These are phyloP conservation scores for Cladosporium phlei DNA, from an alignment of 2,329 filamentous ascomycete species.

Conservation along the genomic window DNA sequence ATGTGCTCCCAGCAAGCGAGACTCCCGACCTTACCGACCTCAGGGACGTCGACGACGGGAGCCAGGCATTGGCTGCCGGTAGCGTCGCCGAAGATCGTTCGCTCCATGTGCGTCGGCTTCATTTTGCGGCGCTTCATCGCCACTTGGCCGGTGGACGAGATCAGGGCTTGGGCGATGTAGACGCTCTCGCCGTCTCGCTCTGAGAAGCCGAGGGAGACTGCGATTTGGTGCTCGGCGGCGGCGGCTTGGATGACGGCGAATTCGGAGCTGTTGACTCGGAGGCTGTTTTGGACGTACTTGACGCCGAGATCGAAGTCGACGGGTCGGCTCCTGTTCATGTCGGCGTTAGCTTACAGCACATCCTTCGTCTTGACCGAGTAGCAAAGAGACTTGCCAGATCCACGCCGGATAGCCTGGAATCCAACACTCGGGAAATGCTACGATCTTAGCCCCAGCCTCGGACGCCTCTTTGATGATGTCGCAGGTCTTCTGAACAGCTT, in stretches of 20 bases:
- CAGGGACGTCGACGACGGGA: conserved; percentile 31
- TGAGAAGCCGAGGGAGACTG: conserved; percentile 37
- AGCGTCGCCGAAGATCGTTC: conserved; percentile 41
- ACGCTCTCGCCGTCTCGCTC: conserved; percentile 37
- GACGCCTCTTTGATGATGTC: conserved; percentile 54
- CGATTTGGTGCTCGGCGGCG: conserved; percentile 32
- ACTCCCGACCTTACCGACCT: conserved; percentile 33
- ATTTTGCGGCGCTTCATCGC: conserved; percentile 38
- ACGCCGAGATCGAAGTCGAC: conserved; percentile 38
- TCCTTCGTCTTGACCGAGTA: not conserved
- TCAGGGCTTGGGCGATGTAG: conserved; percentile 39
- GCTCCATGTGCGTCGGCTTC: conserved; percentile 43
- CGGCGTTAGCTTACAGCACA: not conserved
- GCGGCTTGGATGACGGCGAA: conserved; percentile 39
- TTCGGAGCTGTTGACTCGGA: conserved; percentile 38
- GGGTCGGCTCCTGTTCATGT: conserved; percentile 28
- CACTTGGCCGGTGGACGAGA: conserved; percentile 32
- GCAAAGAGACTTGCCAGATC: conserved; percentile 39
- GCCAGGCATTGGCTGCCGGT: conserved; percentile 30
- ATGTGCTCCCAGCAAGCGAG: conserved; percentile 37
- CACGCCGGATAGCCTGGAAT: conserved; percentile 40
- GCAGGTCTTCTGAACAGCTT: conserved; percentile 53
- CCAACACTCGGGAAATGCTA: conserved; percentile 47
- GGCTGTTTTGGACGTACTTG: conserved; percentile 43
- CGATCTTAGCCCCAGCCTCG: conserved; percentile 48